These are phyloP conservation scores for Backusella liffmaniae DNA, from an alignment of 192 early-diverging fungal genomes.

Conservation along the genomic window DNA sequence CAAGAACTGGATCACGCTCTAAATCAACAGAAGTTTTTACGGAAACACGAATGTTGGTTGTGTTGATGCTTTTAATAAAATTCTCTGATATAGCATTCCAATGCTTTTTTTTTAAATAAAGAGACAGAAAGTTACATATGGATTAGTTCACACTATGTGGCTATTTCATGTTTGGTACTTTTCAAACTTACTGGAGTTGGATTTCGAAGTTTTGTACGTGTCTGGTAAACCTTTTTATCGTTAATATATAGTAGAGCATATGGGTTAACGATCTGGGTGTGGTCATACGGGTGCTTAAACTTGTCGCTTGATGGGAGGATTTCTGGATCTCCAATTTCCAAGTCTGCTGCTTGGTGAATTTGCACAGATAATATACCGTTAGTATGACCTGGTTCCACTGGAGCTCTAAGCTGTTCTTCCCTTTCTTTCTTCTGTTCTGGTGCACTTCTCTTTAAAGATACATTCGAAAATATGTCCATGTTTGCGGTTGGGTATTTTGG, in stretches of 20 bases:
- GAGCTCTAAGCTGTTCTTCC: neutral
- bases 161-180: neutral
- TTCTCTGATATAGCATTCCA: conserved; percentile 33
- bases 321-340: conserved; percentile 27
- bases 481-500: conserved; percentile 27
- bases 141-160: neutral
- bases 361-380: conserved; percentile 13
- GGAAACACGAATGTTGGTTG: conserved; percentile 14
- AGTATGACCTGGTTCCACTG: neutral
- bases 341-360: conserved; percentile 23
- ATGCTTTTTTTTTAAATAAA: conserved; percentile 6
- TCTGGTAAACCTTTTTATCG: conserved; percentile 25
- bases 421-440: neutral
- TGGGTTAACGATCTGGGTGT: conserved; percentile 19
- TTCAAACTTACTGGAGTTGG: conserved; percentile 22
- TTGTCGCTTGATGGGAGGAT: neutral
- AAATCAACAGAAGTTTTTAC: conserved; percentile 26
- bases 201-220: conserved; percentile 12
- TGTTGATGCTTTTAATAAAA: conserved; percentile 13
- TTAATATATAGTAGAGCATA: conserved; percentile 31
- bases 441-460: neutral
- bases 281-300: conserved; percentile 23
- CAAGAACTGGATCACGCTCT: conserved; percentile 25
- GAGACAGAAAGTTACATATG: neutral
- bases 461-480: neutral